A percentile compares a stretch with the other conserved stretches of the same genome.
These are phyloP conservation scores for Silene conica DNA, from an alignment of 148 eudicot species.

Conservation along the genomic window DNA sequence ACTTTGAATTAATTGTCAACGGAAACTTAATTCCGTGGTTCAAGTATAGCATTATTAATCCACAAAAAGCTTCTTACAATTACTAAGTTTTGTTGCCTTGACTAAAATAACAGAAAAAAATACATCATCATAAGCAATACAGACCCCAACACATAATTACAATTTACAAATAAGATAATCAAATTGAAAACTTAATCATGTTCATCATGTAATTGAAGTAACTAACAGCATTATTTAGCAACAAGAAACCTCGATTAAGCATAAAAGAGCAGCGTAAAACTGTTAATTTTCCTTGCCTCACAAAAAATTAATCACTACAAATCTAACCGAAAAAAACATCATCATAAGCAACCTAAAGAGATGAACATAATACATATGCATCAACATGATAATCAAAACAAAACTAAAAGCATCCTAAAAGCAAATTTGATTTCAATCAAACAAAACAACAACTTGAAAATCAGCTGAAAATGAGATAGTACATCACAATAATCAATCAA, in stretches of 20 bases:
- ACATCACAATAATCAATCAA: not conserved
- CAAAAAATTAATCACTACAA: not conserved
- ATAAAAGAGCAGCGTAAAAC: not conserved
- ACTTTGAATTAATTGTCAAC: not conserved
- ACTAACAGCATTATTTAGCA: not conserved
- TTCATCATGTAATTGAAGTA: not conserved
- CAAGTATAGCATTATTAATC: not conserved
- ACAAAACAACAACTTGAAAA: not conserved
- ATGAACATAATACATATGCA: no score
- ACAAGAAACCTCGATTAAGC: not conserved
- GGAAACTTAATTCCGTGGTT: not conserved
- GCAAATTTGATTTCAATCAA: not conserved
- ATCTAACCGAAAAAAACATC: not conserved
- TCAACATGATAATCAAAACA: not conserved
- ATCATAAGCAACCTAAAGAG: not conserved
- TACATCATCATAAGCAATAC: not conserved
- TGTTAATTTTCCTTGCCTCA: not conserved
- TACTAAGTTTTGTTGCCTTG: not conserved
- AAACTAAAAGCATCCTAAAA: not conserved
- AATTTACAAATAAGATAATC: not conserved
- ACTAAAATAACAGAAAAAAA: not conserved
- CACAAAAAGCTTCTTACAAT: not conserved
- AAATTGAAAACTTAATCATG: not conserved
- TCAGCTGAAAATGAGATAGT: no score
- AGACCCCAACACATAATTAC: no score